A percentile compares a stretch with the other conserved stretches of the same genome.
These are phyloP conservation scores for Cryptococcus sp. DNA, from an alignment of 1,284 basidiomycete species.

Conservation along the genomic window DNA sequence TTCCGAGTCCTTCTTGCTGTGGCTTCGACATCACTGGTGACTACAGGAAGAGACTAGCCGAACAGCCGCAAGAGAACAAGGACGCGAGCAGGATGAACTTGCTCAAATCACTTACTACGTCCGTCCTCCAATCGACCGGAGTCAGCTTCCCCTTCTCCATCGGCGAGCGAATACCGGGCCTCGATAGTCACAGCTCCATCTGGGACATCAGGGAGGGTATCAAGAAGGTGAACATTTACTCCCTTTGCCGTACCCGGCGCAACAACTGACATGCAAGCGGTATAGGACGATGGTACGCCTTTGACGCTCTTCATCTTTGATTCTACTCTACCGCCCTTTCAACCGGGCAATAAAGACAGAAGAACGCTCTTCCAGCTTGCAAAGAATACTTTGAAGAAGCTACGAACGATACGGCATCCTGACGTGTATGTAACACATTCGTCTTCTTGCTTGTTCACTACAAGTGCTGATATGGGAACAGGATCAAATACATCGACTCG, in stretches of 20 bases:
- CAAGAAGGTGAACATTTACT: conserved; percentile 66
- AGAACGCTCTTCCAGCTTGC: conserved; percentile 73
- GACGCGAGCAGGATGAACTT: conserved; percentile 47
- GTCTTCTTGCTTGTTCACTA: neutral
- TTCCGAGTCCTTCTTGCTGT: too few species aligned
- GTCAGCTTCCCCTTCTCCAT: conserved; percentile 85
- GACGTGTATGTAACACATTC: conserved; percentile 62
- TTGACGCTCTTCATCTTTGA: conserved; percentile 92
- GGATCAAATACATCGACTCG: conserved; percentile 87
- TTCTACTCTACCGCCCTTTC: conserved; percentile 55
- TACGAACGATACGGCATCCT: conserved; percentile 89
- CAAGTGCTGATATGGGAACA: conserved; percentile 12
- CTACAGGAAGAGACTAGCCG: too few species aligned
- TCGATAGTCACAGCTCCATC: conserved; percentile 65
- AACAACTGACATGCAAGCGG: conserved; percentile 4
- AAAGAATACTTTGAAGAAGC: conserved; percentile 85
- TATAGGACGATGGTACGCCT: conserved; percentile 78
- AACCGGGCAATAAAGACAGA: conserved; percentile 55
- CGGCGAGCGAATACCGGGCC: conserved; percentile 69
- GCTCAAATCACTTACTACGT: conserved; percentile 58
- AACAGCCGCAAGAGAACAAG: too few species aligned
- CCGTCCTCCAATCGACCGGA: conserved; percentile 85
- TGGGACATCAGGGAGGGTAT: conserved; percentile 86
- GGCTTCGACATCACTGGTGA: too few species aligned
- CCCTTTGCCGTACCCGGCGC: conserved; percentile 5